A percentile compares a stretch with the other conserved stretches of the same genome.
phyloP scores from a whole-genome alignment of 257 asterid genomes.

The Nicotiana attenuata region DNA sequence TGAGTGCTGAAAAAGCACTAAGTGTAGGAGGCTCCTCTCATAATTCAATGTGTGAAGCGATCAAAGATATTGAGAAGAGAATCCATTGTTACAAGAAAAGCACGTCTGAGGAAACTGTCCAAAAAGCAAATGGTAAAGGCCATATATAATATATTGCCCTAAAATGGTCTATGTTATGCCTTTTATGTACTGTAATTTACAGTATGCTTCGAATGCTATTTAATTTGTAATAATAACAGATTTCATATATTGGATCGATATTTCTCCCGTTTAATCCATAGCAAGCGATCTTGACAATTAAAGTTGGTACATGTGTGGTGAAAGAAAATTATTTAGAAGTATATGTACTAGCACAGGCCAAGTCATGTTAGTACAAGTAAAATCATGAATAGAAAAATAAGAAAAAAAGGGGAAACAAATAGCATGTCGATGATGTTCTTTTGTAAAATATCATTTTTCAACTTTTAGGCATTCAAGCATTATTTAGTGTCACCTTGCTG shows the following conservation, averaged over 20 bases:
- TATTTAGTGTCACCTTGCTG: too few relatives aligned
- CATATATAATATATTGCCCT: background rate
- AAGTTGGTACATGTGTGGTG: background rate
- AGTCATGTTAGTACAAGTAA: too few relatives aligned
- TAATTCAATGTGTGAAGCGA: constrained; percentile 23
- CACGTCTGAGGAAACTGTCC: background rate
- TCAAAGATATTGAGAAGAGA: background rate
- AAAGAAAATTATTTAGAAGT: background rate
- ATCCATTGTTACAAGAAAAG: background rate
- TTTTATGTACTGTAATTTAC: background rate
- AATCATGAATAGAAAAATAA: too few relatives aligned
- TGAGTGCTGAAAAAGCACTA: constrained; percentile 27
- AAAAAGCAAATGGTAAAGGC: background rate
- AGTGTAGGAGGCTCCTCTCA: constrained; percentile 35
- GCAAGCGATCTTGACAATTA: background rate
- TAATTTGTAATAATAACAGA: too few relatives aligned
- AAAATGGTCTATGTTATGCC: background rate
- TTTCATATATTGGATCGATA: background rate
- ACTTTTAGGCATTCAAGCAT: too few relatives aligned
- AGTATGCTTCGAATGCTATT: background rate
- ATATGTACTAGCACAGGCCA: background rate
- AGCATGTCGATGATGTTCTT: too few relatives aligned
- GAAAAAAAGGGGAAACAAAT: too few relatives aligned
- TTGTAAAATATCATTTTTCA: too few relatives aligned
- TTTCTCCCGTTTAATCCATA: background rate